A percentile compares a stretch with the other conserved stretches of the same genome.
Evolutionary conservation across 2,329 filamentous ascomycete genomes (phyloP).

Genomic region (Zasmidium cellare): DNA sequence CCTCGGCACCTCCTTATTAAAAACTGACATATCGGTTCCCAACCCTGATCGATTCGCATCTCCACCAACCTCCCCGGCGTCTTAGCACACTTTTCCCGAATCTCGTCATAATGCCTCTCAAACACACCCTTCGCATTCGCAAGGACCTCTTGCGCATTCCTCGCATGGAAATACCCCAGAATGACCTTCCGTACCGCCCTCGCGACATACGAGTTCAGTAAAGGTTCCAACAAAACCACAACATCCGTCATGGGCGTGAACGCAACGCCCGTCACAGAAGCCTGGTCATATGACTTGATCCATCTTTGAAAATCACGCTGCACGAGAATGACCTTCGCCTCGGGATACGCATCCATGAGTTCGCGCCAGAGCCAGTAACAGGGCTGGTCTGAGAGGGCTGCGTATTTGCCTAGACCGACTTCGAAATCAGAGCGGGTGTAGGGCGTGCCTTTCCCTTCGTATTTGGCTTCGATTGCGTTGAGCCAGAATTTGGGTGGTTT

Average conservation of each 20-base stretch:
- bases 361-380: conserved; percentile 12
- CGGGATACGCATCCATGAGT: conserved; percentile 30
- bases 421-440: conserved; percentile 1
- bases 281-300: conserved; percentile 8
- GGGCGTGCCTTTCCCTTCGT: conserved; percentile 1
- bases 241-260: neutral
- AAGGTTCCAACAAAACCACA: neutral
- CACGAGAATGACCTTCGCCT: conserved; percentile 22
- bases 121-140: neutral
- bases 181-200: neutral
- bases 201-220: neutral
- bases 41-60: conserved; percentile 9
- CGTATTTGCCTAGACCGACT: neutral
- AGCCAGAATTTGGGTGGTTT: neutral
- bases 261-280: neutral
- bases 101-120: neutral
- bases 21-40: conserved; percentile 7
- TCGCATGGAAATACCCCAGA: neutral
- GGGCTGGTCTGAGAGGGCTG: conserved; percentile 1
- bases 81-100: neutral
- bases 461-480: neutral
- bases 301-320: conserved; percentile 26
- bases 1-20: neutral
- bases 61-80: neutral
- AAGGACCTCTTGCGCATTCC: neutral